Conservation (phyloP, 2,329 filamentous ascomycete genomes). For the Dryadomyces quercivorus region DNA sequence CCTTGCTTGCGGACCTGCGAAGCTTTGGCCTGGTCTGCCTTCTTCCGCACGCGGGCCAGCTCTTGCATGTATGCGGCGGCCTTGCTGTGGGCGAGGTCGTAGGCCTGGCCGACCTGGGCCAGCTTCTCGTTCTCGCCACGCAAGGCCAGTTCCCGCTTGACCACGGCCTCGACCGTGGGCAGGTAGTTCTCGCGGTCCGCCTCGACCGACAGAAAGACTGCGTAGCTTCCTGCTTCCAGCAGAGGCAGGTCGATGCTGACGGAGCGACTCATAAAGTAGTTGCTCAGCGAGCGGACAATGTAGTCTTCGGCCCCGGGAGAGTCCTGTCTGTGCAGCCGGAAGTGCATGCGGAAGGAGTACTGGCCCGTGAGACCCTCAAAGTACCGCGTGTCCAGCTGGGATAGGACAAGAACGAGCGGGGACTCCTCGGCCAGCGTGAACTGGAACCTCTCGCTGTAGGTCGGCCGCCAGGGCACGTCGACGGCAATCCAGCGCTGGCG, state of each 20-base stretch:
- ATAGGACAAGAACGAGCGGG: slow-evolving; percentile 41
- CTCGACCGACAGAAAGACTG: slow-evolving; percentile 62
- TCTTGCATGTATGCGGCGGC: slow-evolving; percentile 21
- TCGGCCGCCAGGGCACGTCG: slow-evolving; percentile 40
- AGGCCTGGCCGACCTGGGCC: slow-evolving; percentile 54
- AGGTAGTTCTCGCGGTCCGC: slow-evolving; percentile 44
- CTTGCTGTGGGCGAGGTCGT: slow-evolving; percentile 59
- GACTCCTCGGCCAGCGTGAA: slow-evolving; percentile 35
- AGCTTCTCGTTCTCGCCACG: slow-evolving; percentile 68
- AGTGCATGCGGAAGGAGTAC: slow-evolving; percentile 40
- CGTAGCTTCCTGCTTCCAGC: slow-evolving; percentile 63
- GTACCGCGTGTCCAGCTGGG: slow-evolving; percentile 46
- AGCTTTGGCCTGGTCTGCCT: slow-evolving; percentile 33
- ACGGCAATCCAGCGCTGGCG: slow-evolving; percentile 29
- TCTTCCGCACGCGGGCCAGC: slow-evolving; percentile 37
- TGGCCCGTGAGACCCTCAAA: slow-evolving; percentile 45
- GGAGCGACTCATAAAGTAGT: slow-evolving; percentile 54
- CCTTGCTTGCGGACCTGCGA: slow-evolving; percentile 32
- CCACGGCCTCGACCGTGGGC: slow-evolving; percentile 49
- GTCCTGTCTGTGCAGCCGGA: slow-evolving; percentile 37
- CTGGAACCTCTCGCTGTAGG: slow-evolving; percentile 44
- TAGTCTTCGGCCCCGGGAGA: slow-evolving; percentile 34
- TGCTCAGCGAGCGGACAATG: slow-evolving; percentile 39
- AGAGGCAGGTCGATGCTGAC: slow-evolving; percentile 62
- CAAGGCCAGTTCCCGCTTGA: slow-evolving; percentile 49